Evolutionary conservation across 495 filamentous ascomycete genomes (phyloP), one percentile per base, ranked within the genome.

Genomic region (Trichoderma orchidacearum): DNA sequence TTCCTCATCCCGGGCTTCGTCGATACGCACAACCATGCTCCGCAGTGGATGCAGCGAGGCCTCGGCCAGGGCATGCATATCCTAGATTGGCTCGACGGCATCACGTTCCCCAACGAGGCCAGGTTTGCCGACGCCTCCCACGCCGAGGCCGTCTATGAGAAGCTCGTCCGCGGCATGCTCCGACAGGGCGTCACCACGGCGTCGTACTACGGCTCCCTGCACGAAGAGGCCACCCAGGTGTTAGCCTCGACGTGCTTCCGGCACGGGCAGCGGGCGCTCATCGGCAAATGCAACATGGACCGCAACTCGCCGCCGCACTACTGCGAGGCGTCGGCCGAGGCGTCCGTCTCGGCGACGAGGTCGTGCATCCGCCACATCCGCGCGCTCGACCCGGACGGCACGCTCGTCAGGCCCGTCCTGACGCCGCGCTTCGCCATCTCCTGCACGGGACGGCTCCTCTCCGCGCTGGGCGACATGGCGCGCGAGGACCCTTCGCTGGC

Each of bases 241-340:
- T 75, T 87, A 8, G 82, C 82, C 0, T 73, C 81, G 23, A 69
- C 78, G 3, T 86, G 84, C 56, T 59, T 75, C 1, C 64, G 66
- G 13, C 72, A 74, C 52, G 80, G 81, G 1, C 84, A 86, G 65
- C 72, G 84, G 15, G 84, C 84, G 0, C 68, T 84, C 2, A 75
- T 87, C 4, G 84, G 84, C 1, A 85, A 85, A 58, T 82, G 77
- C 59, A 83, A 82, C 59, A 85, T 84, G 77, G 76, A 82, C 58
- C 76, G 82, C 1, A 74, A 82, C 58, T 71, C 80, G 4, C 81
- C 82, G 1, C 74, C 77, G 7, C 81, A 75, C 67, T 85, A 85
- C 60, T 65, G 72, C 5, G 84, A 86, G 58, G 58, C 63, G 0
- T 72, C 68, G 3, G 69, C 74, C 4, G 65, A 70, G 7, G 64